Conservation (phyloP, 306 rosid species). For the Casuarina cunninghamiana region DNA sequence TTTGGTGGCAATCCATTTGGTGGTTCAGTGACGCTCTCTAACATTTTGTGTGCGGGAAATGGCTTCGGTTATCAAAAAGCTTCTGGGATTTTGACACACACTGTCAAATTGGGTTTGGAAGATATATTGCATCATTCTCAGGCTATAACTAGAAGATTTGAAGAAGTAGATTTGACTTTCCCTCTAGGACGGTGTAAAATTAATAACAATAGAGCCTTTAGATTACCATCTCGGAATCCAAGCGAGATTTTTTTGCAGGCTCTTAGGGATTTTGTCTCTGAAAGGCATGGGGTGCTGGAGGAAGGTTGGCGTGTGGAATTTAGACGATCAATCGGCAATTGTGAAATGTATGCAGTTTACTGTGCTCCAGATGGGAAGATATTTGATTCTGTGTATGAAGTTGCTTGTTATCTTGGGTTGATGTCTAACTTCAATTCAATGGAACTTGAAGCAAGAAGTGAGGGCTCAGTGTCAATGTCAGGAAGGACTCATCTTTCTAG, state of each 20-base stretch:
- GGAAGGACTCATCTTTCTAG: slow-evolving; percentile 58
- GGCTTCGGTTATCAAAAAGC: slow-evolving; percentile 65
- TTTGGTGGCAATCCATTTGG: slow-evolving; percentile 74
- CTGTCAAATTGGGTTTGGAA: slow-evolving; percentile 67
- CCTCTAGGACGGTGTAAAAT: slow-evolving; percentile 59
- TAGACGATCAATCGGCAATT: slow-evolving; percentile 58
- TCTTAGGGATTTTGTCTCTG: slow-evolving; percentile 83
- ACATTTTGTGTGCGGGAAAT: slow-evolving; percentile 49
- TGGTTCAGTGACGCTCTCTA: slow-evolving; percentile 67
- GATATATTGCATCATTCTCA: slow-evolving; percentile 64
- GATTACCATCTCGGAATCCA: slow-evolving; percentile 50
- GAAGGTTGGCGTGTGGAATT: slow-evolving; percentile 98
- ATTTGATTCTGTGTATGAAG: slow-evolving; percentile 93
- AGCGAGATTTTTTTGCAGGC: slow-evolving; percentile 79
- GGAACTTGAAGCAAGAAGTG: slow-evolving; percentile 63
- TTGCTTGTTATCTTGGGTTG: slow-evolving; percentile 87
- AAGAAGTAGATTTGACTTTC: slow-evolving; percentile 55
- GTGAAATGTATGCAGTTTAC: slow-evolving; percentile 83
- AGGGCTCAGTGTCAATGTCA: slow-evolving; percentile 44
- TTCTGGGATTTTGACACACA: slow-evolving; percentile 56
- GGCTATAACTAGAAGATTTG: slow-evolving; percentile 49
- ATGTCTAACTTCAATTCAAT: slow-evolving; percentile 50
- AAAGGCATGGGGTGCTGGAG: slow-evolving; percentile 81
- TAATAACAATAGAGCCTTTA: slow-evolving; percentile 51
- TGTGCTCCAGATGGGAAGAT: slow-evolving; percentile 93